Percentiles rank a stretch among this genome's conserved stretches.
These are phyloP conservation scores for Claviceps sp. DNA, from an alignment of 2,329 filamentous ascomycete genomes.

Conservation along the genomic window DNA sequence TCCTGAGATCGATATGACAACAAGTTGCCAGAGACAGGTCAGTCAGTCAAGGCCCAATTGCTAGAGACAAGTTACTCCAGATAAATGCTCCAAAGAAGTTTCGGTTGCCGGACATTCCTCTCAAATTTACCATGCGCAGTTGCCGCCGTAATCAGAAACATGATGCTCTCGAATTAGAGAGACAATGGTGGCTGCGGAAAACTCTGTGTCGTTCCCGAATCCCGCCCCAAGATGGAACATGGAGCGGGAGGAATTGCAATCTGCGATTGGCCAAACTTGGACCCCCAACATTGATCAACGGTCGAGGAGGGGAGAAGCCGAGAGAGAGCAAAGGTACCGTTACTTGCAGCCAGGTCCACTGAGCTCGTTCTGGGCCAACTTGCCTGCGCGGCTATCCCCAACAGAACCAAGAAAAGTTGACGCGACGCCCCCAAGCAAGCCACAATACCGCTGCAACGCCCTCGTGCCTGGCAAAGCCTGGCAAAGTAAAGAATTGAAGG, in stretches of 20 bases:
- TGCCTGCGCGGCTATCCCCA: constrained; percentile 21
- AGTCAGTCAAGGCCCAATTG: too few species aligned
- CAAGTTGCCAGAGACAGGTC: too few species aligned
- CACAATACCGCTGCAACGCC: not conserved
- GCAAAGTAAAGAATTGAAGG: not conserved
- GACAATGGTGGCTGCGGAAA: not conserved
- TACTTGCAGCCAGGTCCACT: not conserved
- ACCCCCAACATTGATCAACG: not conserved
- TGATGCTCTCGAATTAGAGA: not conserved
- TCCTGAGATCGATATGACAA: too few species aligned
- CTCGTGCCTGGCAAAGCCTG: not conserved
- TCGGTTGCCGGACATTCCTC: too few species aligned
- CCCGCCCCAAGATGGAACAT: not conserved
- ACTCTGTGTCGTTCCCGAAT: not conserved
- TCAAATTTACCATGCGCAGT: too few species aligned
- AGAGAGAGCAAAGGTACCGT: not conserved
- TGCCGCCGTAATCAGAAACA: too few species aligned
- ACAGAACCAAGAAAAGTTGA: constrained; percentile 25
- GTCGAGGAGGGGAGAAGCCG: not conserved
- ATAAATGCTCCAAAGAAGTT: too few species aligned
- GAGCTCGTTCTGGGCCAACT: not conserved
- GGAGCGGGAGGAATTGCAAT: not conserved
- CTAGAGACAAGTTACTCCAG: too few species aligned
- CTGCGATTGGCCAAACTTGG: not conserved
- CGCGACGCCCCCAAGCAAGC: constrained; percentile 5